Conservation (phyloP, 768 basidiomycete species). For the Pleurotus citrinopileatus region DNA sequence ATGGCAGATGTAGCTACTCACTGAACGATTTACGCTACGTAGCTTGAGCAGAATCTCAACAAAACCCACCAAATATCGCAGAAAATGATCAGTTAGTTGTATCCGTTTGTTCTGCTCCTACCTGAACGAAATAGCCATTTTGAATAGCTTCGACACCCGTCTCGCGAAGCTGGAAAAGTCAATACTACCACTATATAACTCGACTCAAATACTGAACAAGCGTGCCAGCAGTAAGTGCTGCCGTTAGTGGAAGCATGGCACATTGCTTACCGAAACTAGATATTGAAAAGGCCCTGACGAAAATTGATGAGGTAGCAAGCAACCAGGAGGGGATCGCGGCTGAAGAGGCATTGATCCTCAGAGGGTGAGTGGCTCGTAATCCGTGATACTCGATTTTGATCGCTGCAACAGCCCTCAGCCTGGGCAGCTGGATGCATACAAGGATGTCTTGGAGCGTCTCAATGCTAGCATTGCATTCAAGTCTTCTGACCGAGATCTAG, state of each 20-base stretch:
- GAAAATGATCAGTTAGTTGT: constrained; percentile 73
- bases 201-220: constrained; percentile 72
- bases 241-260: background rate
- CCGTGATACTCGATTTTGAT: background rate
- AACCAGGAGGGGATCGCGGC: constrained; percentile 72
- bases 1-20: background rate
- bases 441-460: constrained; percentile 70
- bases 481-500: constrained; percentile 50
- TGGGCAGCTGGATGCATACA: constrained; percentile 61
- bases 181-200: constrained; percentile 77
- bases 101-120: constrained; percentile 6
- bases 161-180: constrained; percentile 83
- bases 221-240: constrained; percentile 67
- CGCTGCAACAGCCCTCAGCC: constrained; percentile 57
- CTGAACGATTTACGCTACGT: background rate
- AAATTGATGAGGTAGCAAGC: constrained; percentile 77
- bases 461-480: constrained; percentile 82
- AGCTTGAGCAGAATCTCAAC: constrained; percentile 87
- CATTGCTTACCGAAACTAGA: constrained; percentile 38
- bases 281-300: constrained; percentile 74
- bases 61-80: constrained; percentile 85
- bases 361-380: constrained; percentile 51
- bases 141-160: constrained; percentile 81
- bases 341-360: constrained; percentile 75
- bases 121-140: constrained; percentile 59